phyloP scores from a whole-genome alignment of 768 basidiomycete species.

The Bullera alba region DNA sequence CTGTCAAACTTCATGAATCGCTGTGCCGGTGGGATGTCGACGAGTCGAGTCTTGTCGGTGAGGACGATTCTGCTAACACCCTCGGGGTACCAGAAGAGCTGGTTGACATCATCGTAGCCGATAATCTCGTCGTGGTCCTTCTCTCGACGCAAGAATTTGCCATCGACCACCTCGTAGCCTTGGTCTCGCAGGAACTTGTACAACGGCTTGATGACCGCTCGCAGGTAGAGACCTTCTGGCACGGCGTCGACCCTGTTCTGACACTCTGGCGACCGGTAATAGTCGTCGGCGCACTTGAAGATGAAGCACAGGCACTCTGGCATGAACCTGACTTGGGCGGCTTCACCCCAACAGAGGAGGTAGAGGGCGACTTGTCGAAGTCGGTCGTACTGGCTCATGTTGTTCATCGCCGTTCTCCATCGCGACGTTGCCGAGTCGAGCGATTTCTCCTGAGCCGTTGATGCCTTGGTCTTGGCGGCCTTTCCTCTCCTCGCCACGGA shows the following conservation, averaged over 20 bases:
- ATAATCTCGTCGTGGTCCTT: constrained; percentile 88
- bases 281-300: constrained; percentile 99
- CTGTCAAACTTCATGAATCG: constrained; percentile 96
- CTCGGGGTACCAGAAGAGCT: constrained; percentile 99
- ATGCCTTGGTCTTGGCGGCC: constrained; percentile 45
- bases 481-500: constrained; percentile 63
- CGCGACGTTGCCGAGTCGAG: constrained; percentile 78
- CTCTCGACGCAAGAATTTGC: constrained; percentile 88
- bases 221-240: constrained; percentile 89
- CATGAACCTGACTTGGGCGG: constrained; percentile 90
- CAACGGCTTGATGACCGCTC: constrained; percentile 81
- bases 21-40: constrained; percentile 82
- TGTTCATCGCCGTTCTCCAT: constrained; percentile 97
- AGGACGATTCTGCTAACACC: constrained; percentile 88
- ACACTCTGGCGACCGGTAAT: constrained; percentile 97
- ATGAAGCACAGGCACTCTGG: constrained; percentile 98
- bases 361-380: constrained; percentile 92
- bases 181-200: constrained; percentile 97
- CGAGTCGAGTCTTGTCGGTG: constrained; percentile 79
- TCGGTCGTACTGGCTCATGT: constrained; percentile 96
- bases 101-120: constrained; percentile 98
- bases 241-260: constrained; percentile 86
- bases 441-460: constrained; percentile 60
- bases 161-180: constrained; percentile 92
- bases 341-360: constrained; percentile 95